A percentile compares a stretch with the other conserved stretches of the same genome.
Evolutionary conservation across 108 stramenopile genomes (phyloP).

Genomic region (Discostella pseudostelligera): DNA sequence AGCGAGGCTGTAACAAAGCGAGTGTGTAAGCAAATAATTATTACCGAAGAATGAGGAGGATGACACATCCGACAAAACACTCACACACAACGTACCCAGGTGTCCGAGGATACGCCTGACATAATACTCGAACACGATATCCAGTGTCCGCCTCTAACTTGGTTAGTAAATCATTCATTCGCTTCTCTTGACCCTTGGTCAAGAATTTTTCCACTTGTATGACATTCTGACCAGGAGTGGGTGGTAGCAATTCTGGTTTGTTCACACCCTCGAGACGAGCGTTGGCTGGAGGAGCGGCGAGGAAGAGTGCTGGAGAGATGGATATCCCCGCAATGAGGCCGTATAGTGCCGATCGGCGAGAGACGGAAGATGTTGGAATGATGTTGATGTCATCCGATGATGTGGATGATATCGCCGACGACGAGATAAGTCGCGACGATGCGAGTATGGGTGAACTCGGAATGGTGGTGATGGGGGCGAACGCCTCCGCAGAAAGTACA

Average conservation of each 20-base stretch:
- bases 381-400: neutral
- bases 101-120: slow-evolving; percentile 84
- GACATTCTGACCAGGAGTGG: slow-evolving; percentile 64
- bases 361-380: neutral
- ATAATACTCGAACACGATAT: slow-evolving; percentile 72
- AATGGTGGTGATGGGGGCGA: slow-evolving; percentile 1
- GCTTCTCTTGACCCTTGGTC: slow-evolving; percentile 75
- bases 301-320: slow-evolving; percentile 9
- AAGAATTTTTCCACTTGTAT: slow-evolving; percentile 86
- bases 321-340: slow-evolving; percentile 13
- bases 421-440: neutral
- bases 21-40: neutral
- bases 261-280: slow-evolving; percentile 86
- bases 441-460: neutral
- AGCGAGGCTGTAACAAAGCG: slow-evolving; percentile 25
- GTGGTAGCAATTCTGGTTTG: slow-evolving; percentile 80
- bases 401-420: neutral
- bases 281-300: slow-evolving; percentile 38
- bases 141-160: slow-evolving; percentile 79
- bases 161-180: slow-evolving; percentile 65
- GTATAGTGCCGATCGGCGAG: slow-evolving; percentile 18
- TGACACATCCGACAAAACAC: neutral
- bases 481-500: neutral
- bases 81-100: slow-evolving; percentile 50
- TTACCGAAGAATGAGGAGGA: neutral